These are phyloP conservation scores for Penicillium sp. DNA, from an alignment of 2,329 filamentous ascomycete species.

Conservation along the genomic window DNA sequence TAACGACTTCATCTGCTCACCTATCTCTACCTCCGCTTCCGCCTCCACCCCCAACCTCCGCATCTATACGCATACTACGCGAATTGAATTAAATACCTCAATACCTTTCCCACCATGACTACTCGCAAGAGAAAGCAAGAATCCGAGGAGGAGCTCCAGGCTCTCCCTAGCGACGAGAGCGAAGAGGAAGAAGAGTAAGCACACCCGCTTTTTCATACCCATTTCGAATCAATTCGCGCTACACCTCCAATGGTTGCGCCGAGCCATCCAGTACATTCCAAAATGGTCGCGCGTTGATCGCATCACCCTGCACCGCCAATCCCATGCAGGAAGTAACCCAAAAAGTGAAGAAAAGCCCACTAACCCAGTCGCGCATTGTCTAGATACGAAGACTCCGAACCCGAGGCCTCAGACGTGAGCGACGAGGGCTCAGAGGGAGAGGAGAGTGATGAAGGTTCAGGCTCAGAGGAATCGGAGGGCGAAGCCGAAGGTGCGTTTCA, in stretches of 20 bases:
- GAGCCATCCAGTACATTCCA: neutral
- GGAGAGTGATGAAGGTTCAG: constrained; percentile 24
- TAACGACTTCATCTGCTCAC: constrained; percentile 7
- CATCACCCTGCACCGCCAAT: neutral
- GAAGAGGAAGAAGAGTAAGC: constrained; percentile 50
- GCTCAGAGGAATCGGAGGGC: constrained; percentile 11
- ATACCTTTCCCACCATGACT: constrained; percentile 41
- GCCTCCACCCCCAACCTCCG: constrained; percentile 11
- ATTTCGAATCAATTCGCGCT: neutral
- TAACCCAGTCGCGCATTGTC: constrained; percentile 7
- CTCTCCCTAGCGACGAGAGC: constrained; percentile 47
- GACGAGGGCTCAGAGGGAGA: constrained; percentile 27
- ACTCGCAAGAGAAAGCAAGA: constrained; percentile 50
- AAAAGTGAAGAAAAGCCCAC: neutral
- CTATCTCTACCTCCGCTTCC: constrained; percentile 21
- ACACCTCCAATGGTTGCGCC: neutral
- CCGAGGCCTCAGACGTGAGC: constrained; percentile 26
- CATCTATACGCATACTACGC: constrained; percentile 25
- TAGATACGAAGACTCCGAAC: constrained; percentile 37
- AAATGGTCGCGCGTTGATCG: constrained; percentile 6
- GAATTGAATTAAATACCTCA: constrained; percentile 9
- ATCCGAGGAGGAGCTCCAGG: constrained; percentile 45
- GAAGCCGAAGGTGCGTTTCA: constrained; percentile 16
- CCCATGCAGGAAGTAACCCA: neutral
- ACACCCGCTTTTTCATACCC: neutral